Evolutionary conservation across 306 rosid genomes (phyloP).

Genomic region (Casuarina equisetifolia): DNA sequence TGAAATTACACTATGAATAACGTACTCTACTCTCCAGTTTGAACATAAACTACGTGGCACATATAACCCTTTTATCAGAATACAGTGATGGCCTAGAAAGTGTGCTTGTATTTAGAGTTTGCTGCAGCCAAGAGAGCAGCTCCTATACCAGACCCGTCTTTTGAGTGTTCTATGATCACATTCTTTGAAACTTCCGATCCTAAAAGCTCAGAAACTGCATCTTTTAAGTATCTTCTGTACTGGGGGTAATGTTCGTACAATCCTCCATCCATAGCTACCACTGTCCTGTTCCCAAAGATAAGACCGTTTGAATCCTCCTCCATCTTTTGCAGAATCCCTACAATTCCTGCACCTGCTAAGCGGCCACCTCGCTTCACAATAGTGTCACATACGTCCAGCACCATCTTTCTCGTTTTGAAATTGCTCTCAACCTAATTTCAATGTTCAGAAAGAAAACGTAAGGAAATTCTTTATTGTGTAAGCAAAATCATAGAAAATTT

Average conservation of each 20-base stretch:
- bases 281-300: conserved; percentile 73
- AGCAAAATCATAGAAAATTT: neutral
- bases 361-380: conserved; percentile 86
- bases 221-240: conserved; percentile 58
- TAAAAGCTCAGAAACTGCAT: conserved; percentile 61
- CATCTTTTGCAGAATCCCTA: conserved; percentile 82
- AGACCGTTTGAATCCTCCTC: conserved; percentile 65
- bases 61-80: neutral
- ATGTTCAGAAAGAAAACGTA: neutral
- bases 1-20: conserved; percentile 8
- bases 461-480: neutral
- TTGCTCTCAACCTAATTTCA: conserved; percentile 61
- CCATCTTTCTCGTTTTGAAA: conserved; percentile 59
- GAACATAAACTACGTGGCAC: conserved; percentile 7
- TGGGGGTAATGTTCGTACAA: conserved; percentile 82
- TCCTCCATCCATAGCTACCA: conserved; percentile 95
- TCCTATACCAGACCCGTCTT: conserved; percentile 93
- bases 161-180: conserved; percentile 64
- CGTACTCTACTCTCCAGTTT: neutral
- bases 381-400: conserved; percentile 79
- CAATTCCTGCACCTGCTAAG: conserved; percentile 94
- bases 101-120: conserved; percentile 61
- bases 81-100: conserved; percentile 19
- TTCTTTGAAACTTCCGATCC: conserved; percentile 63
- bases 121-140: conserved; percentile 97